Evolutionary conservation across 192 early-diverging fungal genomes (phyloP).

Genomic region (Diversispora epigaea): DNA sequence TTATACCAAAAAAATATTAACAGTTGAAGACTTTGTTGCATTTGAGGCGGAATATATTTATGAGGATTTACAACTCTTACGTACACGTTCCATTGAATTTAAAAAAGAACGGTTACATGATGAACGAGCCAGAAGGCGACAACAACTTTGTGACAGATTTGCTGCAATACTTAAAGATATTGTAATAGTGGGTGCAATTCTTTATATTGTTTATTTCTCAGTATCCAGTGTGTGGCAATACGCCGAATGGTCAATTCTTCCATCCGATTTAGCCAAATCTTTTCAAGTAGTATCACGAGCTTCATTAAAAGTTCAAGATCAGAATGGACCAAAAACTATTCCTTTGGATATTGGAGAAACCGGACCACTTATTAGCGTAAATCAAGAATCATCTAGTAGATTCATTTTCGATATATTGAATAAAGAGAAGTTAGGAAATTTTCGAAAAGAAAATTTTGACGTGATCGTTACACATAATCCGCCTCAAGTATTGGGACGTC

Average conservation of each 20-base stretch:
- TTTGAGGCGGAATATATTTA: background rate
- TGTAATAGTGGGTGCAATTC: background rate
- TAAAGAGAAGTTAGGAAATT: background rate
- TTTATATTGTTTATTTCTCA: constrained; percentile 10
- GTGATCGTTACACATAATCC: constrained; percentile 24
- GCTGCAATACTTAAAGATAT: background rate
- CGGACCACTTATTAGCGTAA: background rate
- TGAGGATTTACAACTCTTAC: constrained; percentile 22
- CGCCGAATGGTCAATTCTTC: constrained; percentile 22
- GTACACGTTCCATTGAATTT: constrained; percentile 19
- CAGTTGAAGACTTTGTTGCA: background rate
- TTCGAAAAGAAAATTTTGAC: background rate
- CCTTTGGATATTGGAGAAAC: background rate
- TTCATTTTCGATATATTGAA: constrained; percentile 10
- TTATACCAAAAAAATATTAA: constrained; percentile 22
- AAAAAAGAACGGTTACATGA: constrained; percentile 14
- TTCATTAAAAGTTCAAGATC: background rate
- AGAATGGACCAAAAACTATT: constrained; percentile 1
- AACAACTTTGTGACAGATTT: background rate
- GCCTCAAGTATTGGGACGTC: constrained; percentile 14
- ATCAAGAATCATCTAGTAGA: background rate
- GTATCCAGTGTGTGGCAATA: constrained; percentile 5
- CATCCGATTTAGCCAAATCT: constrained; percentile 1
- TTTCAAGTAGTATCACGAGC: constrained; percentile 19
- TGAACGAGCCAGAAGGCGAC: background rate